phyloP scores from a whole-genome alignment of 768 basidiomycete species.

The Lactifluus volemus region DNA sequence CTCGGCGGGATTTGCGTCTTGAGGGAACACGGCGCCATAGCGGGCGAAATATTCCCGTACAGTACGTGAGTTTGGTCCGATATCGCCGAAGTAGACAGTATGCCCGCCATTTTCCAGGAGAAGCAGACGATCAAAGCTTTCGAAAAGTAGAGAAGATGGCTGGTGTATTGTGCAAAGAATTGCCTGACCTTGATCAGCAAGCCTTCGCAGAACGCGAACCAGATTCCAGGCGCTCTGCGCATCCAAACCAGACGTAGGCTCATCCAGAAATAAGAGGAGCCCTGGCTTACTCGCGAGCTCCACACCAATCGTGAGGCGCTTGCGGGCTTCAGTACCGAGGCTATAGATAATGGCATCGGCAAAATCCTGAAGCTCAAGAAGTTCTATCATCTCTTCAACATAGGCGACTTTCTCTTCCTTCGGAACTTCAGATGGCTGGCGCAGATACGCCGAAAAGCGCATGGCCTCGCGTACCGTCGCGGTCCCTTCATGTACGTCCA shows the following conservation, averaged over 20 bases:
- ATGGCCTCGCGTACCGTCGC: conserved; percentile 79
- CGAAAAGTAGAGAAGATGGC: conserved; percentile 78
- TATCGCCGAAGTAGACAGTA: conserved; percentile 91
- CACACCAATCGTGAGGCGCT: conserved; percentile 86
- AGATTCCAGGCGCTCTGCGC: conserved; percentile 72
- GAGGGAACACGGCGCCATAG: conserved; percentile 65
- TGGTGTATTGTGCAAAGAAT: conserved; percentile 91
- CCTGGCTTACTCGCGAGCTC: conserved; percentile 85
- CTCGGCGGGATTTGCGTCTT: conserved; percentile 67
- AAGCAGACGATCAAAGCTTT: conserved; percentile 70
- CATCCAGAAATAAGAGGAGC: conserved; percentile 57
- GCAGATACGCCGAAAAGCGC: conserved; percentile 76
- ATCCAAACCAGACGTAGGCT: conserved; percentile 50
- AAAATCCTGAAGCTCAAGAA: conserved; percentile 75
- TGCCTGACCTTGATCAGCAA: conserved; percentile 79
- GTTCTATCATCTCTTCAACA: conserved; percentile 74
- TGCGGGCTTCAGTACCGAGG: conserved; percentile 61
- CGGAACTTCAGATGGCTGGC: conserved; percentile 61
- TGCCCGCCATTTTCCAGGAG: conserved; percentile 72
- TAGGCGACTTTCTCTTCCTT: conserved; percentile 70
- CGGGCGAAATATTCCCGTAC: conserved; percentile 70
- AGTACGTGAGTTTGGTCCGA: conserved; percentile 61
- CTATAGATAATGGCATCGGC: conserved; percentile 76
- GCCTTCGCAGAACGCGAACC: conserved; percentile 71
- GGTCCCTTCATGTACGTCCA: conserved; percentile 79